phyloP scores from a whole-genome alignment of 148 eudicot genomes.

The Vaccinium vitisidaea region DNA sequence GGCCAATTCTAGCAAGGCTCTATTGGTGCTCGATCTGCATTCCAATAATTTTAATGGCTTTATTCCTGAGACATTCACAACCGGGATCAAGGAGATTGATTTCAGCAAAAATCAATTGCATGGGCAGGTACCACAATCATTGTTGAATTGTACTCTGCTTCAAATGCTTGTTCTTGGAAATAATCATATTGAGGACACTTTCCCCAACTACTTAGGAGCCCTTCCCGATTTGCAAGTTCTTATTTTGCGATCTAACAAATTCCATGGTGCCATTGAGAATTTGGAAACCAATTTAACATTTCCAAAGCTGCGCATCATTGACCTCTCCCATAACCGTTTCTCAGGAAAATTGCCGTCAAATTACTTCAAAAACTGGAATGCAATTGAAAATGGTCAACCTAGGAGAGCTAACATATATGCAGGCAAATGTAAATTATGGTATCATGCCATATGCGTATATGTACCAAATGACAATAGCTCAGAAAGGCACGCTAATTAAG shows the following conservation, averaged over 20 bases:
- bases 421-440: no score
- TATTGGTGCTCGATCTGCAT: neutral
- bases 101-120: neutral
- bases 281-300: neutral
- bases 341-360: constrained; percentile 27
- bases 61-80: neutral
- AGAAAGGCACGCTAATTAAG: constrained; percentile 34
- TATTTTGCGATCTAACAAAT: constrained; percentile 24
- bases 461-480: constrained; percentile 30
- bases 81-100: neutral
- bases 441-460: no score
- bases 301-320: constrained; percentile 31
- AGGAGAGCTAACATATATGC: neutral
- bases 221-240: neutral
- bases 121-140: neutral
- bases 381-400: constrained; percentile 23
- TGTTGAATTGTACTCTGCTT: constrained; percentile 23
- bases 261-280: constrained; percentile 25
- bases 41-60: no score
- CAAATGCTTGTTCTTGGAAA: constrained; percentile 32
- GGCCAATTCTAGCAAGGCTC: neutral
- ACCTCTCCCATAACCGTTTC: constrained; percentile 35
- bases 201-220: constrained; percentile 18
- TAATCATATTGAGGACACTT: constrained; percentile 36
- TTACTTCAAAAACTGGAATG: constrained; percentile 20